Evolutionary conservation across 2,329 filamentous ascomycete genomes (phyloP), one percentile per base, ranked within the genome.

Genomic region (Sporothrix sp.): DNA sequence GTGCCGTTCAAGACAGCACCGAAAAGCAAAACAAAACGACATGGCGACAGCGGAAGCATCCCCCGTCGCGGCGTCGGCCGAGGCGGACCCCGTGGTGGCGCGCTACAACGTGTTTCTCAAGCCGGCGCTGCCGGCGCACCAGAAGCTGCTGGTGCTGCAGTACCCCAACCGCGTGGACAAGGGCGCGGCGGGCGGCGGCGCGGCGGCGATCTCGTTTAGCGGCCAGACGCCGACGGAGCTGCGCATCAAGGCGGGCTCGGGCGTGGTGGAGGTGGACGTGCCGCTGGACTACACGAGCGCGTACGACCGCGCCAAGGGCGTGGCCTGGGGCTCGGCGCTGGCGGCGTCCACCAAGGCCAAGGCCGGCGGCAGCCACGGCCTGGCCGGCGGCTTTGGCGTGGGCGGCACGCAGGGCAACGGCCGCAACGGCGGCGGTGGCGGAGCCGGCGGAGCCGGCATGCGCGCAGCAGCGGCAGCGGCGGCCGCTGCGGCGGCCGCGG

Each of bases 201-300:
- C 14, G 7, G 39, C 44, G n/a, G 37, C 37, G 10, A 20, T 35
- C 3, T 25, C 45, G 4, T 32, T 49, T 36, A 74, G 78, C 6
- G 84, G 85, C 66, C 77, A 77, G 50, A 73, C 78, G 20, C 85
- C 91, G 10, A 71, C 79, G 14, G 81, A 85, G 59, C 72, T 97
- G 60, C 87, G 91, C 58, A 71, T 95, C 64, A 98, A 97, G 71
- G 78, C 83, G 13, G 71, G 76, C 51, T 79, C 86, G 0, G 90
- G 90, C 51, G 86, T 96, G 69, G 74, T 96, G 51, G 93, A 98
- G 68, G 74, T 97, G 48, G 93, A 98, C 65, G 77, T 96, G n/a
- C 87, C 88, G 4, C 73, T 96, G 59, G 81, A 82, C 70, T 82
- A 81, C 55, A 71, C 73, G 51, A 66, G 65, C 53, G 84, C 87